Percentiles rank a stretch among this genome's conserved stretches.
These are phyloP conservation scores for Nyssa sinensis DNA, from an alignment of 148 eudicot genomes.

Conservation along the genomic window DNA sequence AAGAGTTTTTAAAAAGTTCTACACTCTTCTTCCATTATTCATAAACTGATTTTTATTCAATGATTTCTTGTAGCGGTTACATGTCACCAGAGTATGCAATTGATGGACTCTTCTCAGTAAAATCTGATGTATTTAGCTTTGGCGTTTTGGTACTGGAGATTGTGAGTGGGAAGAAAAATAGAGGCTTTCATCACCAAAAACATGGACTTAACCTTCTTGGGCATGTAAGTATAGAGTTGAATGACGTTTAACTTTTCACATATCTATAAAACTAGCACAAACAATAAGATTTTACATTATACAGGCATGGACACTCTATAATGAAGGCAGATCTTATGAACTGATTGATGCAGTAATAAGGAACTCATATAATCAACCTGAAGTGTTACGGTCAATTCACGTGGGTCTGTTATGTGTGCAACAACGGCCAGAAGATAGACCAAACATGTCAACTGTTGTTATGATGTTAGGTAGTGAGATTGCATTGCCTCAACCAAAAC, in stretches of 20 bases:
- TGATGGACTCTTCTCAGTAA: no score
- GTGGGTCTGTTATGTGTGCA: slow-evolving; percentile 35
- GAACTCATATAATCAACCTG: slow-evolving; percentile 3
- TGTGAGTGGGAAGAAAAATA: slow-evolving; percentile 22
- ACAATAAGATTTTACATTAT: not conserved
- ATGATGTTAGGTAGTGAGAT: slow-evolving; percentile 24
- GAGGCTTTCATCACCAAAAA: slow-evolving; percentile 14
- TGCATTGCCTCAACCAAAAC: slow-evolving; percentile 30
- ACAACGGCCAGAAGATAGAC: slow-evolving; percentile 30
- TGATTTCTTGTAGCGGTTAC: no score
- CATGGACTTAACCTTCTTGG: slow-evolving; percentile 24
- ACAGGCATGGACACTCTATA: slow-evolving; percentile 36
- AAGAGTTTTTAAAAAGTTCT: no score
- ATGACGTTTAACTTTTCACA: not conserved
- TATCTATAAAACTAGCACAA: not conserved
- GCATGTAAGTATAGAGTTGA: slow-evolving; percentile 21
- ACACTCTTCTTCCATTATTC: no score
- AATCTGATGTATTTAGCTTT: no score
- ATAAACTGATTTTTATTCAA: no score
- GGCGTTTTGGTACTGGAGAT: no score
- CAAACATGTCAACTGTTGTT: slow-evolving; percentile 36
- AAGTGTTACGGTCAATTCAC: slow-evolving; percentile 25
- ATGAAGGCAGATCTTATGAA: slow-evolving; percentile 25
- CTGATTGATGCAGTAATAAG: slow-evolving; percentile 17
- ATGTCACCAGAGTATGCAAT: no score